Conservation (phyloP, 257 asterid genomes). For the Nicotiana tomentosiformis region DNA sequence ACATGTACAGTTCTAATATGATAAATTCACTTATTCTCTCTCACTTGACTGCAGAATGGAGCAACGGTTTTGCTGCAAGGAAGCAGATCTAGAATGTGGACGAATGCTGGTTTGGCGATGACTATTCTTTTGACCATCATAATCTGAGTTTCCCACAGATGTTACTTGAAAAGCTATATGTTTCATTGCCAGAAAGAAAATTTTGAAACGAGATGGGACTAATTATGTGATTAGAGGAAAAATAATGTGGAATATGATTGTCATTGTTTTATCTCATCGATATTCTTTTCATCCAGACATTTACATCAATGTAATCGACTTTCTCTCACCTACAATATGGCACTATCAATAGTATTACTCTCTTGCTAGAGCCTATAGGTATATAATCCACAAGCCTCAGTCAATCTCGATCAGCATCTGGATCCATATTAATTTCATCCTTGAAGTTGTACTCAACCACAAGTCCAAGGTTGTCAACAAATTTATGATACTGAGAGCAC, state of each 20-base stretch:
- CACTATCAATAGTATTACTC: not conserved
- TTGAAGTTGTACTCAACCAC: slow-evolving; percentile 69
- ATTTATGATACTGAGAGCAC: slow-evolving; percentile 78
- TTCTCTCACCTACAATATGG: not conserved
- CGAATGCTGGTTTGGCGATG: slow-evolving; percentile 39
- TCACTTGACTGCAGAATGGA: slow-evolving; percentile 47
- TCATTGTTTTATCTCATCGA: not conserved
- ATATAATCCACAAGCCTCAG: not conserved
- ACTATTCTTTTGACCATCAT: slow-evolving; percentile 40
- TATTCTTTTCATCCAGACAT: slow-evolving; percentile 25
- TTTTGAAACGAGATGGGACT: slow-evolving; percentile 23
- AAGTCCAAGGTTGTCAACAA: slow-evolving; percentile 92
- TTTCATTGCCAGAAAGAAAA: slow-evolving; percentile 15
- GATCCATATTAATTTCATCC: slow-evolving; percentile 47
- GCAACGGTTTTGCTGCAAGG: slow-evolving; percentile 47
- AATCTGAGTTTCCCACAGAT: slow-evolving; percentile 32
- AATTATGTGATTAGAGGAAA: slow-evolving; percentile 45
- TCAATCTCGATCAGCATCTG: slow-evolving; percentile 39
- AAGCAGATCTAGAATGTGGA: slow-evolving; percentile 45
- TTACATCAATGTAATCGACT: not conserved
- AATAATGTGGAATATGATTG: slow-evolving; percentile 4
- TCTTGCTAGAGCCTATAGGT: not conserved
- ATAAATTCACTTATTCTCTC: slow-evolving; percentile 16
- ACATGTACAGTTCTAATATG: slow-evolving; percentile 7
- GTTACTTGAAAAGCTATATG: slow-evolving; percentile 14